phyloP scores from a whole-genome alignment of 345 rosid species.

The Brassica cretica region DNA sequence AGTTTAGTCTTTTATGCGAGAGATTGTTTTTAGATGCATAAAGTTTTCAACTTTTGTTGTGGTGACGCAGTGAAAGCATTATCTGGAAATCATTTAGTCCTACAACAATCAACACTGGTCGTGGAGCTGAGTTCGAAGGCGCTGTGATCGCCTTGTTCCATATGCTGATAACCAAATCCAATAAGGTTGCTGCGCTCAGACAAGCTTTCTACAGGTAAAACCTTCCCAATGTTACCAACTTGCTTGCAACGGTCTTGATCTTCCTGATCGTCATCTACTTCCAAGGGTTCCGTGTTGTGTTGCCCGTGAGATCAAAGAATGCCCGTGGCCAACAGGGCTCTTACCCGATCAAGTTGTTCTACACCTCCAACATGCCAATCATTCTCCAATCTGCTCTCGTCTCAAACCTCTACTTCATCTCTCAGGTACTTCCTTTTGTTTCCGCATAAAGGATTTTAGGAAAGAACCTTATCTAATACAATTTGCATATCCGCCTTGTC shows the following conservation, averaged over 20 bases:
- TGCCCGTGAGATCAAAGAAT: slow-evolving; percentile 74
- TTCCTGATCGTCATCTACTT: slow-evolving; percentile 67
- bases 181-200: slow-evolving; percentile 65
- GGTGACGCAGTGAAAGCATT: slow-evolving; percentile 56
- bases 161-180: slow-evolving; percentile 55
- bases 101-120: slow-evolving; percentile 69
- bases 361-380: slow-evolving; percentile 85
- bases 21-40: neutral
- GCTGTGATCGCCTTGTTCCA: slow-evolving; percentile 77
- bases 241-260: slow-evolving; percentile 67
- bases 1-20: neutral
- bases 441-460: neutral
- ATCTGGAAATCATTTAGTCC: slow-evolving; percentile 82
- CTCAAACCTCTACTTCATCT: slow-evolving; percentile 67
- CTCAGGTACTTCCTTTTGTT: slow-evolving; percentile 51
- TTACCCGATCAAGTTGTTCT: slow-evolving; percentile 74
- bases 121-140: slow-evolving; percentile 80
- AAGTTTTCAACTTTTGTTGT: slow-evolving; percentile 1
- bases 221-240: slow-evolving; percentile 73
- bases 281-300: slow-evolving; percentile 75
- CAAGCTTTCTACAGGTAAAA: slow-evolving; percentile 77
- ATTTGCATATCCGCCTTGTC: slow-evolving; percentile 19
- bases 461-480: slow-evolving; percentile 1
- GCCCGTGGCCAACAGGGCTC: slow-evolving; percentile 80
- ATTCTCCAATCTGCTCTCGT: slow-evolving; percentile 81